Evolutionary conservation across 2,329 filamentous ascomycete genomes (phyloP).

Genomic region (Epichloe bromicola): DNA sequence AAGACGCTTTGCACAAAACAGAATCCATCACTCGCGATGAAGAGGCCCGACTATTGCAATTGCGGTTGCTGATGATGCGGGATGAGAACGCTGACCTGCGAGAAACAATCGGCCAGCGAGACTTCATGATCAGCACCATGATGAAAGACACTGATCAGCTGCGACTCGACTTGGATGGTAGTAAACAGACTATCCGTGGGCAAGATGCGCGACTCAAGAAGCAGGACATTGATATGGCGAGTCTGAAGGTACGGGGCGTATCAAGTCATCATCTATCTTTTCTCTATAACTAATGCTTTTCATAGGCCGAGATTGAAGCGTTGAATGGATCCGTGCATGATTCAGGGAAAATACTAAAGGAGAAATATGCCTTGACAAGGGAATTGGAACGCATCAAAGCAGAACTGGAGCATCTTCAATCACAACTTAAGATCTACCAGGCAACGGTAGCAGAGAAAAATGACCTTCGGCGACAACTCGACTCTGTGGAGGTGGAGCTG

Average conservation of each 20-base stretch:
- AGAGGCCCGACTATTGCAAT: conserved; percentile 53
- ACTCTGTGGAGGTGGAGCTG: conserved; percentile 64
- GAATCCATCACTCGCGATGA: conserved; percentile 64
- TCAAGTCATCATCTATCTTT: no score
- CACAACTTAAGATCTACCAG: conserved; percentile 47
- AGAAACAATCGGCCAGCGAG: conserved; percentile 46
- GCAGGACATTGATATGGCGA: conserved; percentile 34
- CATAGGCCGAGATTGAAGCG: conserved; percentile 56
- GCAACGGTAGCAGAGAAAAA: conserved; percentile 66
- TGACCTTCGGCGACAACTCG: conserved; percentile 64
- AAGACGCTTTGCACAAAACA: conserved; percentile 48
- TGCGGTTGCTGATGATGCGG: conserved; percentile 57
- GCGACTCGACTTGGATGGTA: conserved; percentile 28
- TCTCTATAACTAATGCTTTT: background rate
- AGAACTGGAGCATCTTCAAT: conserved; percentile 42
- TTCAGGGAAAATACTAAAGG: conserved; percentile 53
- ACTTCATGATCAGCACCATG: conserved; percentile 42
- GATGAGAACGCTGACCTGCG: conserved; percentile 61
- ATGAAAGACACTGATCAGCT: conserved; percentile 26
- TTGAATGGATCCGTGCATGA: conserved; percentile 55
- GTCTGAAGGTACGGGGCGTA: conserved; percentile 29
- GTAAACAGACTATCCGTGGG: conserved; percentile 27
- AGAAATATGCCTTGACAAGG: conserved; percentile 39
- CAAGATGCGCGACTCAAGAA: conserved; percentile 36
- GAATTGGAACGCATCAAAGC: conserved; percentile 41